Conservation (phyloP, 305 asterid genomes). For the Andrographis paniculata region DNA sequence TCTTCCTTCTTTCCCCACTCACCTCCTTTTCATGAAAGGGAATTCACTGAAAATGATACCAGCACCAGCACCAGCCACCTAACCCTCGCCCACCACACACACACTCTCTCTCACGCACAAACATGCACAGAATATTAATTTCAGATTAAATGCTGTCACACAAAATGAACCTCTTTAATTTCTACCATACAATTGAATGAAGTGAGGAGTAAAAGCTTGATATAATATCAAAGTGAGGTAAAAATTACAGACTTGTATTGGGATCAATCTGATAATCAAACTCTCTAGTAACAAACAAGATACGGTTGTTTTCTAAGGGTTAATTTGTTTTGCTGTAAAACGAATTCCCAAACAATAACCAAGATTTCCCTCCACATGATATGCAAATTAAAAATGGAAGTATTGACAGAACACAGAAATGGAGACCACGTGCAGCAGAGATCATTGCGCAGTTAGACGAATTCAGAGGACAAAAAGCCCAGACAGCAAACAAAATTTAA, state of each 20-base stretch:
- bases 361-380: slow-evolving; percentile 9
- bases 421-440: slow-evolving; percentile 64
- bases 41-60: slow-evolving; percentile 33
- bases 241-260: slow-evolving; percentile 13
- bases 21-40: slow-evolving; percentile 56
- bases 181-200: slow-evolving; percentile 1
- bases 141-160: slow-evolving; percentile 22
- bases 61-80: slow-evolving; percentile 15
- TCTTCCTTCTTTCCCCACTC: slow-evolving; percentile 29
- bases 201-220: not conserved
- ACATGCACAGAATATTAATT: slow-evolving; percentile 21
- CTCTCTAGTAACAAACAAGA: slow-evolving; percentile 19
- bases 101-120: slow-evolving; percentile 14
- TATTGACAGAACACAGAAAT: slow-evolving; percentile 19
- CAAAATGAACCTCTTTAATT: slow-evolving; percentile 13
- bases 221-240: not conserved
- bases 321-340: slow-evolving; percentile 2
- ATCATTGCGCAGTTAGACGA: slow-evolving; percentile 57
- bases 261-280: slow-evolving; percentile 18
- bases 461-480: slow-evolving; percentile 25
- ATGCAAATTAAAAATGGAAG: slow-evolving; percentile 9
- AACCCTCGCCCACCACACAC: slow-evolving; percentile 10
- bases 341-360: not conserved
- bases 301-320: not conserved
- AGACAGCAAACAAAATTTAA: slow-evolving; percentile 15